phyloP scores from a whole-genome alignment of 495 filamentous ascomycete species.

The Cetradonia linearis region DNA sequence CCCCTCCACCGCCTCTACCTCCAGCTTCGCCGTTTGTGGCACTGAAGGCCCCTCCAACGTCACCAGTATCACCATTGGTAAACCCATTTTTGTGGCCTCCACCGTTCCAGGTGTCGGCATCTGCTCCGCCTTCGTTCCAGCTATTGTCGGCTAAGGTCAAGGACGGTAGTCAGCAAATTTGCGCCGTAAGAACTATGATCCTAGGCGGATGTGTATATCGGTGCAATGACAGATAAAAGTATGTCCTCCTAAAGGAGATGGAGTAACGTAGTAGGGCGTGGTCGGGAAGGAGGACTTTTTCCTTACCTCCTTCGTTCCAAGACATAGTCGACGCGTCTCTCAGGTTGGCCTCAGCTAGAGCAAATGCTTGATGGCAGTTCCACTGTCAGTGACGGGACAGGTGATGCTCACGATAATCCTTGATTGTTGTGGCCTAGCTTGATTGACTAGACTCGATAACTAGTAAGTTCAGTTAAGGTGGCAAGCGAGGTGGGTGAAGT shows the following conservation, averaged over 20 bases:
- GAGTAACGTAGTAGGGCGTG: background rate
- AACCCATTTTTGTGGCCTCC: conserved; percentile 9
- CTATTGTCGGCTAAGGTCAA: background rate
- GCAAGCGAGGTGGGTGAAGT: background rate
- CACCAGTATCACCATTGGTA: conserved; percentile 20
- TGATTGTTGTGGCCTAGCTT: background rate
- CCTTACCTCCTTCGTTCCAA: conserved; percentile 12
- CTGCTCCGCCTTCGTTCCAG: conserved; percentile 14
- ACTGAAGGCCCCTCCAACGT: conserved; percentile 10
- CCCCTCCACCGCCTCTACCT: conserved; percentile 19
- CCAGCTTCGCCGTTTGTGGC: conserved; percentile 19
- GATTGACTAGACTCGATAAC: background rate
- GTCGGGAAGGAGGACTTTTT: background rate
- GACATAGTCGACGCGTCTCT: background rate
- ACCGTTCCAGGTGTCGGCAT: background rate
- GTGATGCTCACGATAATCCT: background rate
- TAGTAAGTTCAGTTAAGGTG: background rate
- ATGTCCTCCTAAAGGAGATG: background rate
- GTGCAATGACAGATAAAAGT: background rate
- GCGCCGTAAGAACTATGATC: no score
- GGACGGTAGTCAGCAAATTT: background rate
- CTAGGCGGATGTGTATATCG: background rate
- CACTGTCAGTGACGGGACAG: background rate
- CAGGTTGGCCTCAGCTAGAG: background rate
- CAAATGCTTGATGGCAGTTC: background rate